Percentiles rank a stretch among this genome's conserved stretches.
Evolutionary conservation across 1,284 basidiomycete species (phyloP).

Genomic region (Pyrrhoderma noxium): DNA sequence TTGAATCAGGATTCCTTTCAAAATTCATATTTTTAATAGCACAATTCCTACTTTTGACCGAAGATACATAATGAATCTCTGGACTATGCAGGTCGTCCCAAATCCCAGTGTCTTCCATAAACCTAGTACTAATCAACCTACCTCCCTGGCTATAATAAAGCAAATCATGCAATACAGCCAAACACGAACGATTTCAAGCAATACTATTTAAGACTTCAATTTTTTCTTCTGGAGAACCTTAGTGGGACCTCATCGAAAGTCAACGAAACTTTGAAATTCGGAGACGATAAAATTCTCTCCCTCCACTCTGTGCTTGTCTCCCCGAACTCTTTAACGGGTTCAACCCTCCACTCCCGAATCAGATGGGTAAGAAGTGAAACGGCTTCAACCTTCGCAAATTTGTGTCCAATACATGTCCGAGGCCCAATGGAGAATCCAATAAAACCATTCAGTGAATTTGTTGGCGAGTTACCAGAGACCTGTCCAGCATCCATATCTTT

Average conservation of each 20-base stretch:
- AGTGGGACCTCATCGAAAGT: constrained; percentile 4
- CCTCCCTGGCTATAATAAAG: too few species aligned
- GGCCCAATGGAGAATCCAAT: constrained; percentile 20
- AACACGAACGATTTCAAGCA: too few species aligned
- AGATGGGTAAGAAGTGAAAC: constrained; percentile 17
- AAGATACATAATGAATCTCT: too few species aligned
- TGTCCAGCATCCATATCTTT: neutral
- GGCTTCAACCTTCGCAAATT: constrained; percentile 19
- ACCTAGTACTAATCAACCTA: too few species aligned
- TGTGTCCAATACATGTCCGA: constrained; percentile 20
- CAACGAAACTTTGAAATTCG: constrained; percentile 7
- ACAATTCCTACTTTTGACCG: too few species aligned
- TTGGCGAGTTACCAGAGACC: constrained; percentile 1
- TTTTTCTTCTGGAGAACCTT: constrained; percentile 5
- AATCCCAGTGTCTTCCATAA: too few species aligned
- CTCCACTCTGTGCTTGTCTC: constrained; percentile 16
- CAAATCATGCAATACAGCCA: too few species aligned
- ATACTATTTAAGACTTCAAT: neutral
- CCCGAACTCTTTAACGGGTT: constrained; percentile 9
- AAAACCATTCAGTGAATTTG: constrained; percentile 16
- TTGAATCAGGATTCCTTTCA: too few species aligned
- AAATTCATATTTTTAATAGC: too few species aligned
- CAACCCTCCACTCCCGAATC: constrained; percentile 17
- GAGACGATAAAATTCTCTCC: constrained; percentile 2
- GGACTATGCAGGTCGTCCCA: too few species aligned